phyloP scores from a whole-genome alignment of 345 rosid genomes.

The Rhizophora apiculata region DNA sequence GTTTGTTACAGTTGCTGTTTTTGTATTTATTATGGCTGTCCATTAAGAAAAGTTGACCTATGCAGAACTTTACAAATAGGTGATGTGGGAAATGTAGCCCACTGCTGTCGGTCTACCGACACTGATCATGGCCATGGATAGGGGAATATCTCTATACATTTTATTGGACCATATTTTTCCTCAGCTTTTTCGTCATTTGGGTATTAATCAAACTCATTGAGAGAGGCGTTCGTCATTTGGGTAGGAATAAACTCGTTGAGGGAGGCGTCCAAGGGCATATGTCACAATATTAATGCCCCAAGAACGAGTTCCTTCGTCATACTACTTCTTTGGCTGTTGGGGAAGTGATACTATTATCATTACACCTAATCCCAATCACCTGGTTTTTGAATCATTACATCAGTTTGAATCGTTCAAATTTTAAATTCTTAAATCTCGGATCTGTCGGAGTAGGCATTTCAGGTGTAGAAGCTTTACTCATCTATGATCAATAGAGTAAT shows the following conservation, averaged over 20 bases:
- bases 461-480: too few species aligned
- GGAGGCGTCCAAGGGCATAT: background rate
- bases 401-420: too few species aligned
- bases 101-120: slow-evolving; percentile 27
- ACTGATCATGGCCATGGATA: slow-evolving; percentile 1
- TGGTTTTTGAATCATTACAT: too few species aligned
- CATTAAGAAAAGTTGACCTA: background rate
- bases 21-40: background rate
- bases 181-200: background rate
- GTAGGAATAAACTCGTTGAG: slow-evolving; percentile 2
- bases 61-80: background rate
- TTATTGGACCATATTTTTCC: background rate
- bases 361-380: too few species aligned
- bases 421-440: too few species aligned
- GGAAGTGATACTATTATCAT: background rate
- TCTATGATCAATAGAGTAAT: too few species aligned
- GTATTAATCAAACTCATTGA: background rate
- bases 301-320: slow-evolving; percentile 11
- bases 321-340: slow-evolving; percentile 12
- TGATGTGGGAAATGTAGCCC: slow-evolving; percentile 33
- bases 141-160: slow-evolving; percentile 13
- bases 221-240: slow-evolving; percentile 1
- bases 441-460: too few species aligned
- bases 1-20: slow-evolving; percentile 23
- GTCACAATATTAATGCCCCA: slow-evolving; percentile 11